phyloP scores from a whole-genome alignment of 139 green algal genomes.

The Picochlorum sp. region DNA sequence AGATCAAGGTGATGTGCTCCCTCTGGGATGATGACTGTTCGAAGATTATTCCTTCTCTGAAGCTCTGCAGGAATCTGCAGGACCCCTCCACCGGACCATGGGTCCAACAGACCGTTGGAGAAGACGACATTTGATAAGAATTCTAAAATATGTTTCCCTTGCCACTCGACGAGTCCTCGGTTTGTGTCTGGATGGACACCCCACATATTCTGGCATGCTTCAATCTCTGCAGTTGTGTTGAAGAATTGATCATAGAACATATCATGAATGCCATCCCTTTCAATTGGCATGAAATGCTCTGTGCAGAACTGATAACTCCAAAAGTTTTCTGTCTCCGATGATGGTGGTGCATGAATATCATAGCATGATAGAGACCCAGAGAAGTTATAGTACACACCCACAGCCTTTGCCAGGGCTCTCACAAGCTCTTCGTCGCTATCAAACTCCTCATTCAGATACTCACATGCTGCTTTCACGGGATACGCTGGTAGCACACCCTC shows the following conservation, averaged over 20 bases:
- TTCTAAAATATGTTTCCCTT: constrained; percentile 23
- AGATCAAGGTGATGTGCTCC: constrained; percentile 45
- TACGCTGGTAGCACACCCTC: constrained; percentile 41
- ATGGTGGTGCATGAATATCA: constrained; percentile 20
- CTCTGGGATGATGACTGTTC: constrained; percentile 44
- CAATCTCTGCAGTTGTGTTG: constrained; percentile 9
- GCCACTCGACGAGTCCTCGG: constrained; percentile 36
- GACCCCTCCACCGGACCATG: constrained; percentile 33
- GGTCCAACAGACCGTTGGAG: constrained; percentile 28
- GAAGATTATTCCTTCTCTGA: constrained; percentile 16
- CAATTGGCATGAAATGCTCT: constrained; percentile 33
- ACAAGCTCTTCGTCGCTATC: constrained; percentile 25
- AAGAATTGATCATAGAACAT: constrained; percentile 41
- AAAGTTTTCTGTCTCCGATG: constrained; percentile 56
- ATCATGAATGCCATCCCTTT: constrained; percentile 35
- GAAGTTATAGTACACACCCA: constrained; percentile 78
- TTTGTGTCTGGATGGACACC: constrained; percentile 42
- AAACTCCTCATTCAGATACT: constrained; percentile 25
- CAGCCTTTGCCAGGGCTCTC: constrained; percentile 30
- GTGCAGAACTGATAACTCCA: constrained; percentile 52
- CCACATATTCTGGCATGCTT: constrained; percentile 54
- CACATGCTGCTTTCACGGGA: constrained; percentile 47
- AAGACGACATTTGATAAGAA: constrained; percentile 44
- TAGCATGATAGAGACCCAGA: constrained; percentile 43
- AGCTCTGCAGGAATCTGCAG: constrained; percentile 36